Conservation (phyloP, 768 basidiomycete species). For the Hypsizygus marmoreus region DNA sequence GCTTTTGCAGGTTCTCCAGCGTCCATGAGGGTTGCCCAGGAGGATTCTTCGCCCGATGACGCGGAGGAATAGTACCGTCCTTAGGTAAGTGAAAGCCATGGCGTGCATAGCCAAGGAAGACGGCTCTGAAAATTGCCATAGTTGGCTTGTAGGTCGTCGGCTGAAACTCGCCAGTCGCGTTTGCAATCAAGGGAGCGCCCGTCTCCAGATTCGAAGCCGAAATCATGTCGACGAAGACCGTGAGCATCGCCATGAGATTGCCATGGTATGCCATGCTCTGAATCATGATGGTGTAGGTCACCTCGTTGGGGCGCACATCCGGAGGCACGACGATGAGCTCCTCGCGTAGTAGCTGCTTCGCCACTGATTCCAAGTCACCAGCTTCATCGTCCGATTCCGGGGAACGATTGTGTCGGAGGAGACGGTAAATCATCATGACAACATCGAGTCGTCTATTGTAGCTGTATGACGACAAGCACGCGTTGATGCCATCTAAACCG, state of each 20-base stretch:
- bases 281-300: constrained; percentile 70
- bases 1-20: constrained; percentile 49
- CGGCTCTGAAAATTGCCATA: constrained; percentile 59
- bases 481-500: constrained; percentile 68
- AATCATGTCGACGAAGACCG: constrained; percentile 70
- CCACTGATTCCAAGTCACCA: constrained; percentile 36
- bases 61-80: constrained; percentile 4
- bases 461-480: constrained; percentile 70
- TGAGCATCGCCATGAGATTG: constrained; percentile 55
- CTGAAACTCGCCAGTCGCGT: constrained; percentile 26
- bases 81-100: constrained; percentile 43
- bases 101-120: constrained; percentile 76
- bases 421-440: constrained; percentile 61
- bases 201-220: constrained; percentile 41
- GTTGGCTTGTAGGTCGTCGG: constrained; percentile 42
- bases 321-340: constrained; percentile 47
- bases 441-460: constrained; percentile 52
- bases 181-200: constrained; percentile 28
- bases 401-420: constrained; percentile 55
- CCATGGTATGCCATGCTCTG: constrained; percentile 76
- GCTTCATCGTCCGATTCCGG: constrained; percentile 35
- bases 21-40: constrained; percentile 49
- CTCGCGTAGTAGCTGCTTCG: constrained; percentile 39
- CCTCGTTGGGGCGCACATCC: constrained; percentile 54
- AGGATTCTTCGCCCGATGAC: constrained; percentile 5